A percentile compares a stretch with the other conserved stretches of the same genome.
These are phyloP conservation scores for Zymoseptoria brevis DNA, from an alignment of 2,329 filamentous ascomycete genomes.

Conservation along the genomic window DNA sequence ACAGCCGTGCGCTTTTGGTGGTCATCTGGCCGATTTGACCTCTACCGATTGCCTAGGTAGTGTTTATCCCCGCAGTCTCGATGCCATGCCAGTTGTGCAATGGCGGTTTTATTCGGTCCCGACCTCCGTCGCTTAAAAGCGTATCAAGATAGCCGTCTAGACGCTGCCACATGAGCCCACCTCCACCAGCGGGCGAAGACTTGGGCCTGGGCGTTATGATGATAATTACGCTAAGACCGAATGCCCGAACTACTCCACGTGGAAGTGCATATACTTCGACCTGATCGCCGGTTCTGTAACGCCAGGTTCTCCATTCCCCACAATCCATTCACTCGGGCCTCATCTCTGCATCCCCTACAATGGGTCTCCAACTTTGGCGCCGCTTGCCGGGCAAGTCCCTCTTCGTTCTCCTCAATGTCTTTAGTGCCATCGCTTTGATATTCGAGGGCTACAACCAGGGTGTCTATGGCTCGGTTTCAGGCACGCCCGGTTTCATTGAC, in stretches of 20 bases:
- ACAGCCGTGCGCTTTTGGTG: too few species aligned
- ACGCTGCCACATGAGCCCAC: too few species aligned
- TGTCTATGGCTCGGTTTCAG: conserved; percentile 47
- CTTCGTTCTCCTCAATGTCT: conserved; percentile 23
- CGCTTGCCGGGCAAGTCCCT: conserved; percentile 22
- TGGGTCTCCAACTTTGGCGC: conserved; percentile 24
- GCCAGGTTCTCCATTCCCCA: background rate
- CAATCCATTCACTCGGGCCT: background rate
- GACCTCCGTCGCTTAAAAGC: too few species aligned
- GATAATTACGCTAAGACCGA: too few species aligned
- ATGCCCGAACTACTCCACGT: background rate
- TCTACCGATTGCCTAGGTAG: too few species aligned
- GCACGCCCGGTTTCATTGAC: conserved; percentile 34
- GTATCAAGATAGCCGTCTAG: too few species aligned
- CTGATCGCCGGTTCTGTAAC: background rate
- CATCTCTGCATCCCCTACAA: conserved; percentile 3
- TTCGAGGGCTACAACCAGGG: conserved; percentile 46
- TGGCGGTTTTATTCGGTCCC: too few species aligned
- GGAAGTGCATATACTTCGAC: background rate
- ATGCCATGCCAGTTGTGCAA: too few species aligned
- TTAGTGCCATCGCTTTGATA: conserved; percentile 22
- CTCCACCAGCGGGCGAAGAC: too few species aligned
- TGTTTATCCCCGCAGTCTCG: too few species aligned
- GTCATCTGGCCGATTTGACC: too few species aligned
- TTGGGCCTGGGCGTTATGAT: too few species aligned